Evolutionary conservation across 768 basidiomycete species (phyloP), one percentile per base, ranked within the genome.

Genomic region (Pleurotus sapidus): DNA sequence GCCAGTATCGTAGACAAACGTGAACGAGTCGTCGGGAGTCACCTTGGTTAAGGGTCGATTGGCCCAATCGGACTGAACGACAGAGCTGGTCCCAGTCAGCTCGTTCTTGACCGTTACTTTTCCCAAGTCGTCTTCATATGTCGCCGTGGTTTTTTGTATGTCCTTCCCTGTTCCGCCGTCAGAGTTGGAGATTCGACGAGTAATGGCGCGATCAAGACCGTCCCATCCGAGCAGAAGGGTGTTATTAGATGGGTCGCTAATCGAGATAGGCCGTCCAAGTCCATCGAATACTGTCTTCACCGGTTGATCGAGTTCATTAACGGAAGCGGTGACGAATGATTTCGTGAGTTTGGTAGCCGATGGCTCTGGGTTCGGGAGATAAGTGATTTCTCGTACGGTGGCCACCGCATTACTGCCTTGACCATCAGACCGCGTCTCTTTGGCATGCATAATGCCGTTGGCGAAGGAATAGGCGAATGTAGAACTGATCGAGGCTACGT

Each of bases 331-430:
- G 24, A 60, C 59, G 38, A 57, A 60, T 8, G 59, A 40, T 27
- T 51, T 50, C 15, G 56, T 37, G 8, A 60, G 27, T 14, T 57
- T 57, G 45, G 56, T 49, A 27, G 56, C 56, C 2, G 59, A 40
- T 9, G 59, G 59, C 27, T 60, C 56, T 0, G 59, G 38, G 17
- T 60, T 60, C 15, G 59, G 59, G 11, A 60, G 56, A 37, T 60
- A 49, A 15, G 43, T 46, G 2, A 50, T 46, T 23, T 57, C 42
- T 2, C 43, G 56, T 4, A 42, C 51, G 5, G 42, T 56, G 8
- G 27, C n/a, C 1, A 54, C 51, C 15, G 37, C 23, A 24, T 37
- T 54, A 34, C 30, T 34, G 8, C 30, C 8, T 9, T 18, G 20
- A 0, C 51, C 51, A n/a, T 54, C 51, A 6, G 51, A 27, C 2